A percentile compares a stretch with the other conserved stretches of the same genome.
phyloP scores from a whole-genome alignment of 805 yeast genomes.

The Peterozyma xylosa region DNA sequence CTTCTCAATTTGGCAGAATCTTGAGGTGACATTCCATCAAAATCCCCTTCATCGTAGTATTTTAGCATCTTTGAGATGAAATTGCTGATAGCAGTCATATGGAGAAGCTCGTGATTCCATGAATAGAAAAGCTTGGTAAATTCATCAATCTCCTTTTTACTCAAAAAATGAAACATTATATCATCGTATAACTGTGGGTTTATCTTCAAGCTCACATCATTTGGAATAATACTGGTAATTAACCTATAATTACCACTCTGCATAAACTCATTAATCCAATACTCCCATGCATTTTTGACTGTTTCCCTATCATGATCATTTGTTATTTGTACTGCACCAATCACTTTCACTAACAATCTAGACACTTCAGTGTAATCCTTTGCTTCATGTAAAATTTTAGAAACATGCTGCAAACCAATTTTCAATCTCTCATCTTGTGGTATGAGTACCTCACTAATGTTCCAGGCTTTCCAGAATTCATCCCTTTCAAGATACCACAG shows the following conservation, averaged over 20 bases:
- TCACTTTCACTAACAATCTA: slow-evolving; percentile 33
- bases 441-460: slow-evolving; percentile 54
- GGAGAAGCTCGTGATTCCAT: slow-evolving; percentile 58
- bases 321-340: slow-evolving; percentile 11
- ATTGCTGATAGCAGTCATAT: slow-evolving; percentile 32
- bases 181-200: slow-evolving; percentile 30
- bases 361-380: slow-evolving; percentile 54
- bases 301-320: slow-evolving; percentile 11
- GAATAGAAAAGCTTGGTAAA: slow-evolving; percentile 34
- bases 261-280: slow-evolving; percentile 49
- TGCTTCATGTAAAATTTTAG: slow-evolving; percentile 10
- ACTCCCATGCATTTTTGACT: slow-evolving; percentile 44
- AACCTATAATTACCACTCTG: slow-evolving; percentile 34
- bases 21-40: slow-evolving; percentile 4
- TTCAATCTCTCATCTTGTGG: slow-evolving; percentile 37
- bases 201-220: slow-evolving; percentile 26
- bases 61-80: slow-evolving; percentile 40
- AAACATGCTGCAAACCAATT: slow-evolving; percentile 51
- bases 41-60: slow-evolving; percentile 14
- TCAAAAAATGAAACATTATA: slow-evolving; percentile 39
- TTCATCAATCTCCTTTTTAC: slow-evolving; percentile 20
- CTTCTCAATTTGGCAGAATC: slow-evolving; percentile 25
- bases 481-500: slow-evolving; percentile 61
- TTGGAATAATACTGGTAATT: slow-evolving; percentile 54
- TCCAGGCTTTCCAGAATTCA: slow-evolving; percentile 68